phyloP scores from a whole-genome alignment of 768 basidiomycete species.

The Rossbeevera mucosa region DNA sequence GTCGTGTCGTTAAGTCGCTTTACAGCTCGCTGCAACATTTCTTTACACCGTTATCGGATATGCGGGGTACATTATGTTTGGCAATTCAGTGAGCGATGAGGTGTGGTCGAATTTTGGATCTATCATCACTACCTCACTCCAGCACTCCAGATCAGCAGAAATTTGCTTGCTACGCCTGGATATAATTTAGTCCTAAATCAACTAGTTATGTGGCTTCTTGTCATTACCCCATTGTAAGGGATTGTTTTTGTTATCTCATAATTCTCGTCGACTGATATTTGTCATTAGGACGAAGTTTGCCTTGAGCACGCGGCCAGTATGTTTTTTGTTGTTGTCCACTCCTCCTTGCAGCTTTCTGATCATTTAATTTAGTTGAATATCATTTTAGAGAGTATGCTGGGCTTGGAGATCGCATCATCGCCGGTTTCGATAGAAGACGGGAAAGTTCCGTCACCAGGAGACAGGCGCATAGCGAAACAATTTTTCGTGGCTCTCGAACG shows the following conservation, averaged over 20 bases:
- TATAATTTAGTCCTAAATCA: conserved; percentile 71
- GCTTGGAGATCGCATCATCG: conserved; percentile 44
- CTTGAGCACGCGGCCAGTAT: conserved; percentile 72
- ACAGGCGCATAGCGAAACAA: conserved; percentile 29
- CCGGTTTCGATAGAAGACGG: conserved; percentile 25
- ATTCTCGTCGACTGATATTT: conserved; percentile 13
- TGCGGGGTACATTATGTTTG: conserved; percentile 92
- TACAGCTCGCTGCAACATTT: conserved; percentile 56
- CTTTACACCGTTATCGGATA: conserved; percentile 67
- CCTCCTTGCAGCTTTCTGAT: not conserved
- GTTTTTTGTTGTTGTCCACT: conserved; percentile 23
- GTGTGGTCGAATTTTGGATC: conserved; percentile 36
- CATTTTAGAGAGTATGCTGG: conserved; percentile 75
- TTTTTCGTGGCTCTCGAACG: conserved; percentile 51
- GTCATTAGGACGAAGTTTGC: conserved; percentile 76
- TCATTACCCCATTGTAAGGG: conserved; percentile 65
- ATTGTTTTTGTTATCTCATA: not conserved
- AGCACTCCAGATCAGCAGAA: conserved; percentile 64
- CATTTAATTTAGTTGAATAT: conserved; percentile 57
- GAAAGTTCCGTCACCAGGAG: conserved; percentile 13
- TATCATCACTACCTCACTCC: not conserved
- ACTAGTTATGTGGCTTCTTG: conserved; percentile 82
- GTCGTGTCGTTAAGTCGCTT: not conserved
- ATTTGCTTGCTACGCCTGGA: conserved; percentile 67
- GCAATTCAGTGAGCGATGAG: conserved; percentile 72